Evolutionary conservation across 306 rosid species (phyloP).

Genomic region (Cucumis cinereus): DNA sequence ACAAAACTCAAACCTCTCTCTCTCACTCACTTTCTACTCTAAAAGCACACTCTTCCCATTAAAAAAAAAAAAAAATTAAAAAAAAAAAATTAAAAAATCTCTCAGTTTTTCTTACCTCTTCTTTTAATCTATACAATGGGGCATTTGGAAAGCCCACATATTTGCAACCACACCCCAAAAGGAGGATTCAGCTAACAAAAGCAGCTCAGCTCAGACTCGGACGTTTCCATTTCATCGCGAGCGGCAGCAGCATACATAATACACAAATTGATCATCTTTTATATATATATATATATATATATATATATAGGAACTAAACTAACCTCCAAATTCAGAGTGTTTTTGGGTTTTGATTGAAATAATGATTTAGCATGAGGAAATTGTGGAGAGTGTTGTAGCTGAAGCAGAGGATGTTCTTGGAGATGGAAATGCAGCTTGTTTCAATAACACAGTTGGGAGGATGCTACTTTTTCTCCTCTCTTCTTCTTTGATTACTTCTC

Average conservation of each 20-base stretch:
- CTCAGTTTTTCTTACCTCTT: not conserved
- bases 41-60: not conserved
- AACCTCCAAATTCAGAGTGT: not conserved
- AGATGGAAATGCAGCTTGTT: slow-evolving; percentile 44
- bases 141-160: not conserved
- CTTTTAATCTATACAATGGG: not conserved
- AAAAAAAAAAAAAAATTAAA: not conserved
- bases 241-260: slow-evolving; percentile 39
- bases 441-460: slow-evolving; percentile 52
- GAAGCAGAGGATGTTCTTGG: slow-evolving; percentile 88
- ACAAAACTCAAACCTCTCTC: not conserved
- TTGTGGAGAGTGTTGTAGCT: slow-evolving; percentile 60
- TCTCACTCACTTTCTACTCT: not conserved
- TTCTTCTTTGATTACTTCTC: slow-evolving; percentile 56
- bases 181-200: not conserved
- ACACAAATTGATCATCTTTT: not conserved
- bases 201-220: slow-evolving; percentile 38
- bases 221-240: slow-evolving; percentile 19
- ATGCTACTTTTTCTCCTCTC: slow-evolving; percentile 65
- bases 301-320: not conserved
- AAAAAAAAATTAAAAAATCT: not conserved
- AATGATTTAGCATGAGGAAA: slow-evolving; percentile 34
- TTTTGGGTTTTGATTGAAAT: not conserved
- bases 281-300: too few species aligned
- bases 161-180: not conserved